Percentiles rank a stretch among this genome's conserved stretches.
These are phyloP conservation scores for Fusarium pseudoanthophilum DNA, from an alignment of 2,329 filamentous ascomycete species.

Conservation along the genomic window DNA sequence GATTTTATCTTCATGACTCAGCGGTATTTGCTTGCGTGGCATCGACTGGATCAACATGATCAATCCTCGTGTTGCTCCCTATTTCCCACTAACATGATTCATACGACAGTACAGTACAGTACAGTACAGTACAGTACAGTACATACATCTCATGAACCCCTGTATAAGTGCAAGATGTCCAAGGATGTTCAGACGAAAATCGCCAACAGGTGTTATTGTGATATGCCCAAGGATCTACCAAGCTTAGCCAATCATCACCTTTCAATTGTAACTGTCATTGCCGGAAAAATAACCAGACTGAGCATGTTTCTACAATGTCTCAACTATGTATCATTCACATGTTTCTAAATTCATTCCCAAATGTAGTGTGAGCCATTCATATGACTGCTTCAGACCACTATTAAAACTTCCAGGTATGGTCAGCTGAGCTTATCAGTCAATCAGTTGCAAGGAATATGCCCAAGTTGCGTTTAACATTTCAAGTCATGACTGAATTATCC, in stretches of 20 bases:
- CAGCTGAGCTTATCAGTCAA: slow-evolving; percentile 12
- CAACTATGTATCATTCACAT: not conserved
- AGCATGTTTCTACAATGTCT: not conserved
- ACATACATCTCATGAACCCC: not conserved
- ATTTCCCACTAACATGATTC: slow-evolving; percentile 1
- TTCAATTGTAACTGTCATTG: not conserved
- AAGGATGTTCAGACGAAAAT: slow-evolving; percentile 3
- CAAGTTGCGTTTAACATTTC: slow-evolving; percentile 23
- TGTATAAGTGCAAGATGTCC: slow-evolving; percentile 11
- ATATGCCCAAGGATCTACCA: not conserved
- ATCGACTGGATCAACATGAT: not conserved
- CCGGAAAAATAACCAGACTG: not conserved
- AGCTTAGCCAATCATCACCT: not conserved
- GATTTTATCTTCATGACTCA: not conserved
- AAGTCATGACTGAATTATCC: slow-evolving; percentile 13
- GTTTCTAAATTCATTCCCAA: not conserved
- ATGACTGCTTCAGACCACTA: not conserved
- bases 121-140: no score
- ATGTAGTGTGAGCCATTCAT: slow-evolving; percentile 9
- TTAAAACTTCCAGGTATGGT: not conserved
- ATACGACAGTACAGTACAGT: not conserved
- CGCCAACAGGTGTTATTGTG: not conserved
- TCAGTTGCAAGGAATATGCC: slow-evolving; percentile 8
- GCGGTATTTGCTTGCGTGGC: slow-evolving; percentile 21
- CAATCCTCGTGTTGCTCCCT: slow-evolving; percentile 8